phyloP scores from a whole-genome alignment of 2,329 filamentous ascomycete genomes.

The Thielaviopsis euricoi region DNA sequence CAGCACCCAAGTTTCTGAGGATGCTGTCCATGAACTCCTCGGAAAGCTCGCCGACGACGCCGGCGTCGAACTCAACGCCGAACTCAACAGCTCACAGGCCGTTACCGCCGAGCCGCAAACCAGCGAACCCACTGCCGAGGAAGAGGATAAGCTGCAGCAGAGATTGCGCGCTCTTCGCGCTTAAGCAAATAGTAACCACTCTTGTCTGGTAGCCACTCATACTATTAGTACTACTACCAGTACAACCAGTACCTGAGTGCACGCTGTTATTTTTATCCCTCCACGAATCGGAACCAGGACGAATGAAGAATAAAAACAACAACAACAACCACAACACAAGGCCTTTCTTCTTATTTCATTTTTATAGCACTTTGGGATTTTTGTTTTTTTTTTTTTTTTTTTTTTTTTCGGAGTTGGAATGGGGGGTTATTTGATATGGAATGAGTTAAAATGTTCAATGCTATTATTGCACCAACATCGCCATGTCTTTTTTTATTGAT shows the following conservation, averaged over 20 bases:
- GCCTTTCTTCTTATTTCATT: not conserved
- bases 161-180: conserved; percentile 38
- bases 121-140: conserved; percentile 55
- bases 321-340: not conserved
- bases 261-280: not conserved
- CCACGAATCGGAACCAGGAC: not conserved
- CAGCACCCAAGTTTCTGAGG: conserved; percentile 54
- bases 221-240: not conserved
- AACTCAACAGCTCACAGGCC: conserved; percentile 44
- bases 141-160: conserved; percentile 59
- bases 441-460: not conserved
- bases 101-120: conserved; percentile 42
- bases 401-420: not conserved
- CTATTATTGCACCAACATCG: not conserved
- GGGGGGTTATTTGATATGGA: not conserved
- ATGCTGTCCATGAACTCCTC: conserved; percentile 75
- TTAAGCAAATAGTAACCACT: conserved; percentile 15
- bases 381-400: too few relatives aligned
- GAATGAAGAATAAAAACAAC: not conserved
- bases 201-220: too few relatives aligned
- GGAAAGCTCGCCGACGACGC: conserved; percentile 77
- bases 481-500: not conserved
- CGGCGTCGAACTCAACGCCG: conserved; percentile 63
- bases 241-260: too few relatives aligned
- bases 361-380: not conserved